A percentile compares a stretch with the other conserved stretches of the same genome.
These are phyloP conservation scores for Suillus sp. DNA, from an alignment of 768 basidiomycete genomes.

Conservation along the genomic window DNA sequence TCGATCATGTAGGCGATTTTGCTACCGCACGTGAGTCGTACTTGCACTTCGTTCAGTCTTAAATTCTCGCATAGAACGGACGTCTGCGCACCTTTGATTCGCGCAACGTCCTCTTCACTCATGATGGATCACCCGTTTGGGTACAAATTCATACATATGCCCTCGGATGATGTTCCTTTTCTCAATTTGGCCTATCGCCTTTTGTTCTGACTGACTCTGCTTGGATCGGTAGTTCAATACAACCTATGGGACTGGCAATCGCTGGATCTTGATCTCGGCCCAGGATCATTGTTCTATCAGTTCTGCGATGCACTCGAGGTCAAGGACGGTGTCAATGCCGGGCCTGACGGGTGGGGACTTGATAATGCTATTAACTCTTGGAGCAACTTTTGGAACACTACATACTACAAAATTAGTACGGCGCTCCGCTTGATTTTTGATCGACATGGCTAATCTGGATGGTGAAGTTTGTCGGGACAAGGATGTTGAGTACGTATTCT, in stretches of 20 bases:
- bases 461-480: constrained; percentile 51
- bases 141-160: neutral
- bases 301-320: constrained; percentile 45
- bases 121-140: neutral
- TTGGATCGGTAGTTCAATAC: constrained; percentile 26
- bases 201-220: neutral
- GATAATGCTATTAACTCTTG: constrained; percentile 61
- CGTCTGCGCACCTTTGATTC: neutral
- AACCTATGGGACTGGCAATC: constrained; percentile 68
- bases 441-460: constrained; percentile 5
- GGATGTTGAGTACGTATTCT: constrained; percentile 48
- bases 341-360: constrained; percentile 58
- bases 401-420: constrained; percentile 50
- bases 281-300: constrained; percentile 35
- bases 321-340: constrained; percentile 43
- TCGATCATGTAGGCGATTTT: constrained; percentile 68
- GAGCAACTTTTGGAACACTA: constrained; percentile 57
- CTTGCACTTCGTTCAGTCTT: neutral
- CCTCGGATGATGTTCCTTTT: neutral
- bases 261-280: constrained; percentile 52
- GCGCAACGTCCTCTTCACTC: neutral
- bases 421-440: constrained; percentile 11
- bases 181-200: neutral
- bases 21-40: constrained; percentile 52
- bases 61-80: neutral